Conservation (phyloP, 305 asterid genomes). For the Rubia occidens region DNA sequence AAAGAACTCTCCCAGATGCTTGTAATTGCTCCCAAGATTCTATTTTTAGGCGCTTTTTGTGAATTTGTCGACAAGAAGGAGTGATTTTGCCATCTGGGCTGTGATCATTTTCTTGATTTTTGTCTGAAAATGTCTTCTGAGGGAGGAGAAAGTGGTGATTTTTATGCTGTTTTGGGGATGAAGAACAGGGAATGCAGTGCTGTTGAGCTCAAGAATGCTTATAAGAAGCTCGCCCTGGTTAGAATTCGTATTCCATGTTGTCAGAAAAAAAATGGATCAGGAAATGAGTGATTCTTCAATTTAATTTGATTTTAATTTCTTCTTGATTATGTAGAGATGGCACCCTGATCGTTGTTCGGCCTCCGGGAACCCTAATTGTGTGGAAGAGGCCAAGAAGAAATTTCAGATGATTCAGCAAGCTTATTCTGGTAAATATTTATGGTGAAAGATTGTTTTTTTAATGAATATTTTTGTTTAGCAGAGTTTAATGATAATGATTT, state of each 20-base stretch:
- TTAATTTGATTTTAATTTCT: background rate
- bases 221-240: constrained; percentile 91
- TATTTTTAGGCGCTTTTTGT: background rate
- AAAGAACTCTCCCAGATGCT: constrained; percentile 10
- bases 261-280: background rate
- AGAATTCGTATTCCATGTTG: constrained; percentile 12
- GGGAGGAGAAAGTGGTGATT: constrained; percentile 38
- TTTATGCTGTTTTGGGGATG: constrained; percentile 66
- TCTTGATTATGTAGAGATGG: constrained; percentile 49
- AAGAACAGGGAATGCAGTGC: constrained; percentile 53
- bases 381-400: constrained; percentile 76
- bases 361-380: constrained; percentile 37
- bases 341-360: constrained; percentile 84
- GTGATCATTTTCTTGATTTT: constrained; percentile 6
- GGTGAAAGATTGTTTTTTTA: constrained; percentile 5
- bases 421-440: constrained; percentile 49
- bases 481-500: background rate
- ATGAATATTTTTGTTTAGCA: background rate
- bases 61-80: constrained; percentile 28
- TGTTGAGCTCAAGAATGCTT: constrained; percentile 60
- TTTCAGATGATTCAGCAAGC: constrained; percentile 91
- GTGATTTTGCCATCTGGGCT: background rate
- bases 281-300: background rate
- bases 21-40: constrained; percentile 8
- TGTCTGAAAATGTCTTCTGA: constrained; percentile 37